Evolutionary conservation across 805 yeast genomes (phyloP).

Genomic region (Kurtzmaniella cleridarum): DNA sequence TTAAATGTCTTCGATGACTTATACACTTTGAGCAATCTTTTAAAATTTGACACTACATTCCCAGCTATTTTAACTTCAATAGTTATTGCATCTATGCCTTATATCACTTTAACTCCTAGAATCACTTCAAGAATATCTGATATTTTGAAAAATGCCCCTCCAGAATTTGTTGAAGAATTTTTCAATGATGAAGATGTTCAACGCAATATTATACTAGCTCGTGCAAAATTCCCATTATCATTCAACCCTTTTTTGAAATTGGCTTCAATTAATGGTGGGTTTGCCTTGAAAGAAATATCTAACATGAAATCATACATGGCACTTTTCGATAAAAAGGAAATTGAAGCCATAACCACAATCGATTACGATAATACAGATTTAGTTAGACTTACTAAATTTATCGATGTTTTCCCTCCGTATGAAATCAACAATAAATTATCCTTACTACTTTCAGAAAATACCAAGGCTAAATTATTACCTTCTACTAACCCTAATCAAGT

Average conservation of each 20-base stretch:
- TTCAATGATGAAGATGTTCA: slow-evolving; percentile 41
- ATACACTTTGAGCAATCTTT: slow-evolving; percentile 31
- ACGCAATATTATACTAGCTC: slow-evolving; percentile 45
- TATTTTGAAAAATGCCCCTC: slow-evolving; percentile 42
- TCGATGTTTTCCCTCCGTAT: slow-evolving; percentile 54
- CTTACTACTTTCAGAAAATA: slow-evolving; percentile 40
- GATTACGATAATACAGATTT: slow-evolving; percentile 51
- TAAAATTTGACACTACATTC: slow-evolving; percentile 47
- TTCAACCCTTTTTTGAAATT: slow-evolving; percentile 57
- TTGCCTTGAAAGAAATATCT: slow-evolving; percentile 60
- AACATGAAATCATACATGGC: slow-evolving; percentile 60
- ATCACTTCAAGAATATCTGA: slow-evolving; percentile 37
- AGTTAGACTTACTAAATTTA: slow-evolving; percentile 42
- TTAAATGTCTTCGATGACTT: slow-evolving; percentile 45
- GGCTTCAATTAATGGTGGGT: slow-evolving; percentile 56
- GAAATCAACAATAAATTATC: slow-evolving; percentile 45
- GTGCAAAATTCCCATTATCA: slow-evolving; percentile 71
- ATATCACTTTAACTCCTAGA: slow-evolving; percentile 41
- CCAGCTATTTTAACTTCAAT: slow-evolving; percentile 45
- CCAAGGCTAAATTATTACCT: slow-evolving; percentile 68
- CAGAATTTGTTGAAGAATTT: slow-evolving; percentile 37
- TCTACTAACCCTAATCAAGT: slow-evolving; percentile 28
- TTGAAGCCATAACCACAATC: slow-evolving; percentile 36
- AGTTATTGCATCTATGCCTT: slow-evolving; percentile 43
- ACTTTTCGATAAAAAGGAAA: slow-evolving; percentile 32